Evolutionary conservation across 192 early-diverging fungal genomes (phyloP), one percentile per base, ranked within the genome.

Genomic region (Coemansia sp.): DNA sequence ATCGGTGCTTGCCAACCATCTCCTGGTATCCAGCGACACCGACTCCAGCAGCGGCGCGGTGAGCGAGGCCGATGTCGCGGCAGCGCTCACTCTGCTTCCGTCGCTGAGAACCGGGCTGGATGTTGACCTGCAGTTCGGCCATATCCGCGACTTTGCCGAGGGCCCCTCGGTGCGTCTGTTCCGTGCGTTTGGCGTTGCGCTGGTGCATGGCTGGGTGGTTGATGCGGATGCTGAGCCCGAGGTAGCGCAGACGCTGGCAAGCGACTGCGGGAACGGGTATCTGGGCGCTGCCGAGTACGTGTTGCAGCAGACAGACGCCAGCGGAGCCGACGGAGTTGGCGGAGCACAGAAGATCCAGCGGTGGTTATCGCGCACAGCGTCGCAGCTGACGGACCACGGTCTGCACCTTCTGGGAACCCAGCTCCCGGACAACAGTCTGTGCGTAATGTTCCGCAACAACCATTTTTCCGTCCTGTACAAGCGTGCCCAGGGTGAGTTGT

Each of bases 401-500:
- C 82, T 96, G 51, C 77, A 78, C 36, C 61, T 81, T n/a, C 84
- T 96, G 37, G 67, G 78, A n/a, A 88, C 87, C 13, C 72, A 78
- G 52, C 73, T 95, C 26, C 87, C 87, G 7, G 77, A 78, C 2
- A 67, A 81, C 16, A 67, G 79, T 4, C 72, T 95, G 12, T 84
- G 85, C 51, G 93, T 95, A 46, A 75, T 98, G 42, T 98, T 98
- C 84, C 85, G 95, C 61, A 97, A 97, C 78, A 98, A 98, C 74
- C 95, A 98, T 63, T 94, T 94, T 54, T 92, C 89, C 9, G 92
- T 91, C 8, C 72, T 94, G 40, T 89, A 84, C 51, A 88, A 88
- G 73, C 86, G 87, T 41, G 74, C 73, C 0, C 47, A 76, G 39
- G 81, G 82, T 6, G 85, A 83, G 41, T 72, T 82, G 8, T 83